Evolutionary conservation across 2,329 filamentous ascomycete genomes (phyloP).

Genomic region (Colletotrichum sp.): DNA sequence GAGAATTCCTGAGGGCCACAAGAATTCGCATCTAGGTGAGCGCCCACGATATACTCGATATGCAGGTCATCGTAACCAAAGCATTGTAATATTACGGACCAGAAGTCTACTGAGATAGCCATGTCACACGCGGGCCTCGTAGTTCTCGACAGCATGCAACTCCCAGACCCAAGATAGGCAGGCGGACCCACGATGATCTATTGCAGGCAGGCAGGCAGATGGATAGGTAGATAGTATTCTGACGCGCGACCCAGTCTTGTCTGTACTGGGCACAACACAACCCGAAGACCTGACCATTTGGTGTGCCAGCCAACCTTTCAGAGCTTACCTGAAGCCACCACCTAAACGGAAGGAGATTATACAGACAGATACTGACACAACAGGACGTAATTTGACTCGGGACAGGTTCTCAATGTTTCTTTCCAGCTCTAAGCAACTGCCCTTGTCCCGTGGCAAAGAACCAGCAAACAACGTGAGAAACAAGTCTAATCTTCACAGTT

Average conservation of each 20-base stretch:
- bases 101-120: not conserved
- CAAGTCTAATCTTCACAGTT: no score
- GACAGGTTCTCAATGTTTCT: not conserved
- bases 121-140: not conserved
- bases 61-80: not conserved
- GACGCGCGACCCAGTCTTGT: not conserved
- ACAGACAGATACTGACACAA: not conserved
- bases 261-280: not conserved
- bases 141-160: not conserved
- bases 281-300: not conserved
- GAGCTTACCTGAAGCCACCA: not conserved
- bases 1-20: not conserved
- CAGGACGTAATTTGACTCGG: not conserved
- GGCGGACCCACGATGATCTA: not conserved
- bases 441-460: fast-evolving
- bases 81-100: fast-evolving
- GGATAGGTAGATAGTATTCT: not conserved
- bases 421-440: not conserved
- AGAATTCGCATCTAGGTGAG: not conserved
- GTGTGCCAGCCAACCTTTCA: not conserved
- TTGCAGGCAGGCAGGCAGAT: not conserved
- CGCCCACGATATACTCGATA: no score
- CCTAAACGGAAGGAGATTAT: not conserved
- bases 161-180: not conserved
- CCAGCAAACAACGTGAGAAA: no score